Evolutionary conservation across 495 filamentous ascomycete genomes (phyloP), one percentile per base, ranked within the genome.

Genomic region (Aspergillus avenaceus): DNA sequence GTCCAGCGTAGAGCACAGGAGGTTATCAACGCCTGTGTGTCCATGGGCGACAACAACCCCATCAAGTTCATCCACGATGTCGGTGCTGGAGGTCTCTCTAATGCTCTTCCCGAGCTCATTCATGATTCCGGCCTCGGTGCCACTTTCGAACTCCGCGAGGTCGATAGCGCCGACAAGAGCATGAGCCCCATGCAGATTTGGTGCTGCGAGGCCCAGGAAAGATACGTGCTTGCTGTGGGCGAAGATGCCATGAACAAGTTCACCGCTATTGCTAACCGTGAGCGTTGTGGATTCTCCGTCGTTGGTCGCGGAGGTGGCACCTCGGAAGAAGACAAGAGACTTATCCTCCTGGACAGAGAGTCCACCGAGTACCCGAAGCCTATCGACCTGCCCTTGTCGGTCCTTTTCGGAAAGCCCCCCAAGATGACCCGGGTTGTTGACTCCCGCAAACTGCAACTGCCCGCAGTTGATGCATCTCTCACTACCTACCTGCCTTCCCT

Each of bases 11-110:
- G 93, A 59, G 95, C 91, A 4, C 93, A 98, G 64, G 91, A 93
- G 77, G 93, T 97, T 31, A 97, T 98, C 70, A 91, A 97, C 68
- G 82, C 88, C 2, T 98, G 93, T 71, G 80, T 85, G 23, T 83
- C 91, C 1, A 77, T 96, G 65, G 91, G 91, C 9, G 73, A 82
- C 2, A 71, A 86, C 37, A 96, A 87, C 61, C 93, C 93, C 0
- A 97, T 98, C 48, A 83, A 85, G 47, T 91, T 96, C 70, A 97
- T 98, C 61, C 93, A 98, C 63, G 93, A 97, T 59, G 92, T 98
- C 41, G 93, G 93, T 46, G 95, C 93, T 26, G 93, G 93, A 60
- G 93, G 93, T 41, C 70, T 97, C 25, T 96, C 90, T 0, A 98
- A 97, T 64, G 95, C 91, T 19, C 75, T 98, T 18, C 88, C 90